Evolutionary conservation across 1,284 basidiomycete species (phyloP).

Genomic region (Pseudozyma sp.): DNA sequence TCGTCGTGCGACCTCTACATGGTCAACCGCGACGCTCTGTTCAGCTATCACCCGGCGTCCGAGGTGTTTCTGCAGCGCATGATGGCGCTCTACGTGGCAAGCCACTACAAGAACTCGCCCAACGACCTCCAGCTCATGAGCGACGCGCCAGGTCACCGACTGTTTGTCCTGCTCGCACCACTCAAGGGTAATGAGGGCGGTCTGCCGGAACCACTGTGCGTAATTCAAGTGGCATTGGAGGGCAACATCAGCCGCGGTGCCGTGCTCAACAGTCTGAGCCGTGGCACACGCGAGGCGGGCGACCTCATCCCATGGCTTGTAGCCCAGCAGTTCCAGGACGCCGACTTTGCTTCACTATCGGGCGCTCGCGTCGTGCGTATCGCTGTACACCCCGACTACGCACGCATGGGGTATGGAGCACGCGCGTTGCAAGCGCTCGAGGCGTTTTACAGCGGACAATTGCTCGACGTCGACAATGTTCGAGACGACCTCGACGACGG

Average conservation of each 20-base stretch:
- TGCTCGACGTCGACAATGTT: conserved; percentile 77
- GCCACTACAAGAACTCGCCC: conserved; percentile 99
- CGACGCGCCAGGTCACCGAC: conserved; percentile 94
- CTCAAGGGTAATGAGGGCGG: conserved; percentile 40
- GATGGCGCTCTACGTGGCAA: conserved; percentile 97
- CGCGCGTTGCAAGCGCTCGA: conserved; percentile 87
- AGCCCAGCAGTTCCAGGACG: conserved; percentile 96
- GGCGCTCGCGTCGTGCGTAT: conserved; percentile 93
- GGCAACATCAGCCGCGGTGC: conserved; percentile 88
- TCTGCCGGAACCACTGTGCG: conserved; percentile 79
- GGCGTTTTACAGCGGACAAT: conserved; percentile 87
- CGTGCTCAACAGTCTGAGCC: conserved; percentile 85
- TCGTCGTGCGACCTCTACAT: conserved; percentile 93
- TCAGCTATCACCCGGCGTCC: conserved; percentile 95
- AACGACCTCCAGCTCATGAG: conserved; percentile 97
- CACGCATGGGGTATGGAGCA: conserved; percentile 93
- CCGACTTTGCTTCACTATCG: conserved; percentile 86
- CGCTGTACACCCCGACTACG: conserved; percentile 96
- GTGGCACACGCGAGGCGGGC: conserved; percentile 85
- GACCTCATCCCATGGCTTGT: conserved; percentile 99
- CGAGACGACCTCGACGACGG: conserved; percentile 50
- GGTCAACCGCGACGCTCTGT: conserved; percentile 94
- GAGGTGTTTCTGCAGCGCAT: conserved; percentile 97
- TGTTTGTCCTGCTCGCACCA: conserved; percentile 92
- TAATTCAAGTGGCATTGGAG: conserved; percentile 89